phyloP scores from a whole-genome alignment of 805 yeast species.

The Komagataella ulmi region DNA sequence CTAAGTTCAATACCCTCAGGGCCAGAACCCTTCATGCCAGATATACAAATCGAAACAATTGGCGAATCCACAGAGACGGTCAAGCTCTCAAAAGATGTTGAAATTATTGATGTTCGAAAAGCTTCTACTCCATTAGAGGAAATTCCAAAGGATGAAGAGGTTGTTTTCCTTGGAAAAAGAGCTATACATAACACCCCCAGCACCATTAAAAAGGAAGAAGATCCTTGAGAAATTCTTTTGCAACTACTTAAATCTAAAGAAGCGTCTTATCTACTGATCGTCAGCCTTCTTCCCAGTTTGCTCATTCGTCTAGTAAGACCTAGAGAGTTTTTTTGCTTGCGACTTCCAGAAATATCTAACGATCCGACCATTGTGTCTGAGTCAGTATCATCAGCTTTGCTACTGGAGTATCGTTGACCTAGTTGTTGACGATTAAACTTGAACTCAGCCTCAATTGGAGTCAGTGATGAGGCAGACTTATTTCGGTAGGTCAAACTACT shows the following conservation, averaged over 20 bases:
- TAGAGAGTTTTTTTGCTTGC: background rate
- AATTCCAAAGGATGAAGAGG: constrained; percentile 11
- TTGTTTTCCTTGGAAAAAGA: background rate
- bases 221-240: background rate
- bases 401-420: background rate
- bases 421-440: background rate
- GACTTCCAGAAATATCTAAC: background rate
- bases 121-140: constrained; percentile 9
- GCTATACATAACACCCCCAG: background rate
- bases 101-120: constrained; percentile 28
- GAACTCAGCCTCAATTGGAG: background rate
- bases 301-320: background rate
- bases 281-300: background rate
- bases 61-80: constrained; percentile 33
- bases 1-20: constrained; percentile 44
- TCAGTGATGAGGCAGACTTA: background rate
- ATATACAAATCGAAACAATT: constrained; percentile 54
- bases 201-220: background rate
- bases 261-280: background rate
- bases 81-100: constrained; percentile 48
- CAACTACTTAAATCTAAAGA: no score
- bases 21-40: constrained; percentile 69
- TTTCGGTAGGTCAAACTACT: background rate
- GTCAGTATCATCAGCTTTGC: background rate
- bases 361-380: background rate